Conservation (phyloP, 2,329 filamentous ascomycete species). For the Aureobasidium sp. region DNA sequence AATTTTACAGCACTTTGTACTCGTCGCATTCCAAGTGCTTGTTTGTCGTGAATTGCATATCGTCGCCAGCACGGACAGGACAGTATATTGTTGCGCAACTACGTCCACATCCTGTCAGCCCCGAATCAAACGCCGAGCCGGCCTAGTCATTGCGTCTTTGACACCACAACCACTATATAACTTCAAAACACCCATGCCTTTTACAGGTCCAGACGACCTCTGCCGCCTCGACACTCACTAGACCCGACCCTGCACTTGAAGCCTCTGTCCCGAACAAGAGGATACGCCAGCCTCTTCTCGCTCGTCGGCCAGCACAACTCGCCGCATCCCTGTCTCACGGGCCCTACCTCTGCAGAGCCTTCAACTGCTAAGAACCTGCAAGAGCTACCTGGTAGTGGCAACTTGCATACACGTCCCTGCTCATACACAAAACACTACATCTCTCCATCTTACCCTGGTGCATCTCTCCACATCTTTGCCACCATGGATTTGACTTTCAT, state of each 20-base stretch:
- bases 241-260: neutral
- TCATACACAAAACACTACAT: neutral
- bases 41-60: neutral
- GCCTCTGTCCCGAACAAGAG: neutral
- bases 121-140: conserved; percentile 2
- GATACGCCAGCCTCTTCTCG: neutral
- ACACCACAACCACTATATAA: neutral
- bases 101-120: neutral
- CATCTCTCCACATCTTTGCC: neutral
- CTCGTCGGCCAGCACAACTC: neutral
- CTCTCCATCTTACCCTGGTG: no score
- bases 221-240: neutral
- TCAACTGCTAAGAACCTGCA: neutral
- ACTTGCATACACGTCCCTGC: neutral
- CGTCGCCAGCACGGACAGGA: conserved; percentile 3
- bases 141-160: neutral
- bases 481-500: conserved; percentile 58
- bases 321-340: neutral
- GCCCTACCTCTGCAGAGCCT: neutral
- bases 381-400: neutral
- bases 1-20: neutral
- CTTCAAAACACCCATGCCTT: neutral
- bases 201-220: neutral
- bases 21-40: neutral
- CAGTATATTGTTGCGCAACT: conserved; percentile 9